These are phyloP conservation scores for Quercus lobata DNA, from an alignment of 331 rosid species.

Conservation along the genomic window DNA sequence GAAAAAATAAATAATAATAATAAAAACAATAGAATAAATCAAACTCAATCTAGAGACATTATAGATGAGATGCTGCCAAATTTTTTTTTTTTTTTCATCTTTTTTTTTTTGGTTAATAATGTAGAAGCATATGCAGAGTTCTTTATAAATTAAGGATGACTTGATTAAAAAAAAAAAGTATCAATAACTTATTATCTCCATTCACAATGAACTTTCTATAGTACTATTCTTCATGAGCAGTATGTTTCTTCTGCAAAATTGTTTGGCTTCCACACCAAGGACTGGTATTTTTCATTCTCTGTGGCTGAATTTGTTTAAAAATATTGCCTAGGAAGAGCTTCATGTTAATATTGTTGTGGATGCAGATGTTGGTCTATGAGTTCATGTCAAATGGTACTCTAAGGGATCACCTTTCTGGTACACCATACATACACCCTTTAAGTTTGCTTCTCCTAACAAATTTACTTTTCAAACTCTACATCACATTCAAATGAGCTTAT, in stretches of 20 bases:
- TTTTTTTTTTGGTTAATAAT: neutral
- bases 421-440: conserved; percentile 13
- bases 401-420: conserved; percentile 94
- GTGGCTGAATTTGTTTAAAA: conserved; percentile 1
- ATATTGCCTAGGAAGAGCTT: conserved; percentile 13
- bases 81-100: too few relatives aligned
- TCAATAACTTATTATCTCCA: neutral
- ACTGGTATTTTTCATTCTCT: neutral
- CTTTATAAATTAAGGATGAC: neutral
- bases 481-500: conserved; percentile 6
- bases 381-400: conserved; percentile 85
- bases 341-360: conserved; percentile 16
- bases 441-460: neutral
- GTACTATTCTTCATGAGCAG: neutral
- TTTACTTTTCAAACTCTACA: neutral
- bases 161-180: too few relatives aligned
- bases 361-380: conserved; percentile 96
- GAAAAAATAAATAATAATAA: too few relatives aligned
- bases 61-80: neutral
- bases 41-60: neutral
- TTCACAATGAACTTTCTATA: neutral
- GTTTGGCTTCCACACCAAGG: neutral
- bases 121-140: neutral
- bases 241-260: neutral
- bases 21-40: neutral